Conservation (phyloP, 2,329 filamentous ascomycete genomes). For the Aspergillus neotritici region DNA sequence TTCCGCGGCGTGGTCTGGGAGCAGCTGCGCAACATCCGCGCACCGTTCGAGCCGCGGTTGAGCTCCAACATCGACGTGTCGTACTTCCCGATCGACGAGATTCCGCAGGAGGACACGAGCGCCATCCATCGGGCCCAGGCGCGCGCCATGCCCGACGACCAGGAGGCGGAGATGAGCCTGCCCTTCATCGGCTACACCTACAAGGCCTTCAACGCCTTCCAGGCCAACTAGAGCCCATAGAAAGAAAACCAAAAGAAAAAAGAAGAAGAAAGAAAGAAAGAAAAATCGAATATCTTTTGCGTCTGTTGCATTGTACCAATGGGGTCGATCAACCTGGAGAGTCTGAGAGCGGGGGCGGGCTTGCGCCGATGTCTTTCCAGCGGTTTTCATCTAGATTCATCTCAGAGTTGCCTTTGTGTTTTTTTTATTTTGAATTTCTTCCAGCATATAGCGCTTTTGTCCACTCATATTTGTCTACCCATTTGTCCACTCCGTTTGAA, state of each 20-base stretch:
- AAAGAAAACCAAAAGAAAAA: too few relatives aligned
- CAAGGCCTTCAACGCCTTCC: constrained; percentile 81
- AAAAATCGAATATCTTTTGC: constrained; percentile 14
- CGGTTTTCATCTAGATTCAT: constrained; percentile 15
- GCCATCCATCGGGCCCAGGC: constrained; percentile 81
- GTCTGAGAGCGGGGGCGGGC: constrained; percentile 29
- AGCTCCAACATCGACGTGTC: constrained; percentile 92
- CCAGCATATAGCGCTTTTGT: constrained; percentile 33
- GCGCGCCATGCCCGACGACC: constrained; percentile 64
- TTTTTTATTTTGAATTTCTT: constrained; percentile 19
- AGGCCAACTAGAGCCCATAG: constrained; percentile 25
- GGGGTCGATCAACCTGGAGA: constrained; percentile 16
- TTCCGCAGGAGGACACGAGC: constrained; percentile 91
- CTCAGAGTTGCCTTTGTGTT: constrained; percentile 21
- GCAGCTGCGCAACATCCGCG: constrained; percentile 82
- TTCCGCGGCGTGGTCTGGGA: constrained; percentile 97
- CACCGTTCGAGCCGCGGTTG: constrained; percentile 91
- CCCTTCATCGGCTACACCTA: constrained; percentile 97
- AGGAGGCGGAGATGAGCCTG: constrained; percentile 89
- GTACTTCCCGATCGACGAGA: constrained; percentile 98
- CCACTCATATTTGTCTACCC: constrained; percentile 5
- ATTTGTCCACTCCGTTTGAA: constrained; percentile 16
- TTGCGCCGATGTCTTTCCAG: constrained; percentile 24
- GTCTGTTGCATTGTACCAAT: constrained; percentile 10
- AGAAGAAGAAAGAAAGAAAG: constrained; percentile 13